Conservation (phyloP, 192 early-diverging fungal genomes). For the Coemansia sp. region DNA sequence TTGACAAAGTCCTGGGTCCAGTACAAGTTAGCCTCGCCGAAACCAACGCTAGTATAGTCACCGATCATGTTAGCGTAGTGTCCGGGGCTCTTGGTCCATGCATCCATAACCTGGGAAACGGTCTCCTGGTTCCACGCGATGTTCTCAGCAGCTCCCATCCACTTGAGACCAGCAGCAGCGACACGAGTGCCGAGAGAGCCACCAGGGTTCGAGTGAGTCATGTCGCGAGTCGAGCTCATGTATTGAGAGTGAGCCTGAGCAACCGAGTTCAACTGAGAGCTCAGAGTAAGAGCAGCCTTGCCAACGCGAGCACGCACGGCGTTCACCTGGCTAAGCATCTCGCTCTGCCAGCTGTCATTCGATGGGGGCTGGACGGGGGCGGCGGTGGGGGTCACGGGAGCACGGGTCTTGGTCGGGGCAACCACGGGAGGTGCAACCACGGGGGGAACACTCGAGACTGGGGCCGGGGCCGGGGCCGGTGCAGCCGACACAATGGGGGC, state of each 20-base stretch:
- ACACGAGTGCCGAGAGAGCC: constrained; percentile 40
- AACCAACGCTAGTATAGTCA: constrained; percentile 45
- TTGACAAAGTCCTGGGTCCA: constrained; percentile 46
- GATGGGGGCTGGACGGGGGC: constrained; percentile 7
- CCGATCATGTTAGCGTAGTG: constrained; percentile 56
- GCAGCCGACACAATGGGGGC: neutral
- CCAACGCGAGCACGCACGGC: constrained; percentile 32
- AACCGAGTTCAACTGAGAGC: constrained; percentile 19
- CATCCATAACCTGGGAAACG: constrained; percentile 36
- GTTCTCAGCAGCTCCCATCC: constrained; percentile 49
- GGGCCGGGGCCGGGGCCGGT: neutral
- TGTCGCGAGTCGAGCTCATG: constrained; percentile 14
- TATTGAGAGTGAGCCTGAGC: constrained; percentile 51
- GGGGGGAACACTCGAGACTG: neutral
- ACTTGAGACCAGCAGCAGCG: constrained; percentile 7
- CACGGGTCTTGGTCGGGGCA: neutral
- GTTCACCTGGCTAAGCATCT: constrained; percentile 49
- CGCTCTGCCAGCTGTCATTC: constrained; percentile 19
- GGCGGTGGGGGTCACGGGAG: neutral
- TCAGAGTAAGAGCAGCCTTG: constrained; percentile 21
- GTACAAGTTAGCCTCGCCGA: constrained; percentile 38
- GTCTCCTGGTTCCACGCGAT: constrained; percentile 48
- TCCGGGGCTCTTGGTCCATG: constrained; percentile 51
- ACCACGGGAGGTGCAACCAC: neutral
- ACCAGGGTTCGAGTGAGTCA: constrained; percentile 32